A percentile compares a stretch with the other conserved stretches of the same genome.
phyloP scores from a whole-genome alignment of 768 basidiomycete species.

The Mrakia frigida region DNA sequence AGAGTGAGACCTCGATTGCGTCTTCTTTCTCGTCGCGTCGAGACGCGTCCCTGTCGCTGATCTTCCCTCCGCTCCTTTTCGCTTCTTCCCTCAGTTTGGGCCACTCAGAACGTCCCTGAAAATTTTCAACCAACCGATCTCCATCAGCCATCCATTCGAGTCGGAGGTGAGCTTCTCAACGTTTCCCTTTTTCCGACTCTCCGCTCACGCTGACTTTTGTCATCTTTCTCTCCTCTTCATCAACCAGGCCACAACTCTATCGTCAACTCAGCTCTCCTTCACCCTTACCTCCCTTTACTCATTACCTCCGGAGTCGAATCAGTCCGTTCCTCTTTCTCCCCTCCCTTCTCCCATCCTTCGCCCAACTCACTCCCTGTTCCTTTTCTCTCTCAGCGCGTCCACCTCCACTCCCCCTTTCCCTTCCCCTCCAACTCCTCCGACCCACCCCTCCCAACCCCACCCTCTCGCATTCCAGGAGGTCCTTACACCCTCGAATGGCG shows the following conservation, averaged over 20 bases:
- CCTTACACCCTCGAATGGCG: constrained; percentile 9
- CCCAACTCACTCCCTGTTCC: not conserved
- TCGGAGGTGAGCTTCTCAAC: not conserved
- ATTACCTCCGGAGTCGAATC: constrained; percentile 8
- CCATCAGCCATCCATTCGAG: not conserved
- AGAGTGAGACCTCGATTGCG: not conserved
- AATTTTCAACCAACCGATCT: not conserved
- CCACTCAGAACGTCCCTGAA: not conserved
- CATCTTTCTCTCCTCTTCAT: not conserved
- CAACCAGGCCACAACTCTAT: constrained; percentile 2
- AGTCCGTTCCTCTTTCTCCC: not conserved
- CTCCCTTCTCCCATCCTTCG: not conserved
- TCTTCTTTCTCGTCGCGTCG: not conserved
- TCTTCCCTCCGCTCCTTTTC: not conserved
- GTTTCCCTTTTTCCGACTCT: not conserved
- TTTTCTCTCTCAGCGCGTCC: not conserved
- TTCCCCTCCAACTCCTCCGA: not conserved
- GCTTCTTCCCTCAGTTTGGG: not conserved
- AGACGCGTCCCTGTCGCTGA: not conserved
- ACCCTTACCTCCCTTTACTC: constrained; percentile 6
- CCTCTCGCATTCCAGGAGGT: not conserved
- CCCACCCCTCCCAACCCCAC: not conserved
- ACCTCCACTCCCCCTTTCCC: not conserved
- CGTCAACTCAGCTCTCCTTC: constrained; percentile 13
- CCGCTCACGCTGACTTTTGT: not conserved